Base-by-base conservation (phyloP, 495 filamentous ascomycete genomes). In the Xylaria cubensis region DNA sequence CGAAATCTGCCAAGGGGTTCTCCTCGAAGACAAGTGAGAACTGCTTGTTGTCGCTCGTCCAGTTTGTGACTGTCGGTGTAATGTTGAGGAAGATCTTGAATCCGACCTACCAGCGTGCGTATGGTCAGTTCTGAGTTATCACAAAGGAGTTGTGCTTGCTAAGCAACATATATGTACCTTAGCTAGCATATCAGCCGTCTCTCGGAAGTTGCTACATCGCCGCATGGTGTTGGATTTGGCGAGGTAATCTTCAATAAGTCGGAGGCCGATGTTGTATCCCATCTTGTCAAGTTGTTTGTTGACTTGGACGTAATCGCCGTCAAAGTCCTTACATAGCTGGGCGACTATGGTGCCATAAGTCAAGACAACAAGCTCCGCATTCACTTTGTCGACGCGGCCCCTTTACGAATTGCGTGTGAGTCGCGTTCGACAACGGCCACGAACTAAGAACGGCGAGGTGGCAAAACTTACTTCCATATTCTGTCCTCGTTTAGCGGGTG, bases 31-130 rank as follows among this genome's bases (percentile, higher is more conserved):
- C 89, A 42, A 99, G 85, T 2, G 94, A 97, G 84, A 98, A 99
- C 76, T 96, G 93, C 78, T 97, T 97, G 83, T 91, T 95, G 83
- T 99, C 96, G 80, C 88, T 92, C 32, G 94, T 92, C 96, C 96
- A 98, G 80, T 97, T 97, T 62, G 94, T 93, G 74, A 98, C 91
- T 5, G 92, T 93, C 4, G 96, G 96, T n/a, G 94, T 94, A 75
- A 98, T 93, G 76, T 99, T 99, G 68, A 99, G 89, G 81, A 99
- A 99, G 70, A 98, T 97, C 86, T 98, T 98, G 84, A 99, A 99
- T 68, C 96, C 96, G 73, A 98, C 91, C 95, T 98, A 75, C 65
- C 9, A 48, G 19, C 10, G 53, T 21, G 50, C 39, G 21, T 26
- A 56, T 3, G 21, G 19, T 72, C 41, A 72, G 70, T 34, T 36